These are phyloP conservation scores for Lentinula detonsa DNA, from an alignment of 768 basidiomycete species.

Conservation along the genomic window DNA sequence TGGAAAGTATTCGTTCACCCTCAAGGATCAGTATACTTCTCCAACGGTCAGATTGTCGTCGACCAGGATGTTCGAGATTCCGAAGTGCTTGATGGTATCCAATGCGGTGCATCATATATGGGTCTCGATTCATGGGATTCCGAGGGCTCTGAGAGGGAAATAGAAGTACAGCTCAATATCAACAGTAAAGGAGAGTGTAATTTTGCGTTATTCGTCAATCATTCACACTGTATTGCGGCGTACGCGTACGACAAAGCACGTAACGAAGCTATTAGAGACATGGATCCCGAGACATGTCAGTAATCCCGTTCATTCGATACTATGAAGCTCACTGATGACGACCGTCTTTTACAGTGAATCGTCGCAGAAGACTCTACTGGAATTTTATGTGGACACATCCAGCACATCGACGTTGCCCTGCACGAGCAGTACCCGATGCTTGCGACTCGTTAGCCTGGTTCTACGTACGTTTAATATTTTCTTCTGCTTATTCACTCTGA, in stretches of 20 bases:
- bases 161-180: constrained; percentile 39
- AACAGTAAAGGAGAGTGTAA: neutral
- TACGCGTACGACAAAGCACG: constrained; percentile 18
- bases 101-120: constrained; percentile 19
- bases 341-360: constrained; percentile 26
- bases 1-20: constrained; percentile 39
- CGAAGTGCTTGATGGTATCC: neutral
- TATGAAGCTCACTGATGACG: neutral
- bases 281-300: neutral
- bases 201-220: constrained; percentile 33
- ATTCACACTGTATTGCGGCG: constrained; percentile 40
- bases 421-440: constrained; percentile 37
- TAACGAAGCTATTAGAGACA: neutral
- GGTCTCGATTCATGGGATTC: constrained; percentile 20
- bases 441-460: constrained; percentile 47
- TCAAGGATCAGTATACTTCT: constrained; percentile 49
- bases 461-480: constrained; percentile 23
- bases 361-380: constrained; percentile 45
- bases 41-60: constrained; percentile 32
- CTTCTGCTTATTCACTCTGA: neutral
- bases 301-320: neutral
- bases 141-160: constrained; percentile 18
- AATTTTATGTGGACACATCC: constrained; percentile 46
- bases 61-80: constrained; percentile 46
- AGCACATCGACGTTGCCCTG: constrained; percentile 33